Evolutionary conservation across 2,329 filamentous ascomycete genomes (phyloP), one percentile per base, ranked within the genome.

Genomic region (Sphaerulina vaccinii): DNA sequence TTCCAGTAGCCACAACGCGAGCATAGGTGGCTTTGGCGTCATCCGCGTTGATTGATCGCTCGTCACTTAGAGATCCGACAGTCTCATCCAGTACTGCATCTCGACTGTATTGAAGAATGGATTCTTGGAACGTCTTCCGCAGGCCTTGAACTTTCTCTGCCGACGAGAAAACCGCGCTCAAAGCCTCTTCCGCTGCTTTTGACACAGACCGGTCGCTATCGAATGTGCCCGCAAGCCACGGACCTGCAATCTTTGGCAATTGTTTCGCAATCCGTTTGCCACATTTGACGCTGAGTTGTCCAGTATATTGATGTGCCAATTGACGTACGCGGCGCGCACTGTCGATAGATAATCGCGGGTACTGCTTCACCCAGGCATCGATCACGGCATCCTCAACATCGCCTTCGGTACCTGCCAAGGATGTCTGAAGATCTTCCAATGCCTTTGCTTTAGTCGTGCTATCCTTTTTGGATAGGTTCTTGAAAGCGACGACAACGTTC

Each of bases 401-500:
- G 16, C 63, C 55, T 78, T 80, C 67, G 68, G 78, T 36, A 70
- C 78, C 69, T 75, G 79, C 76, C 33, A 88, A 75, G 65, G 87
- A 80, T 27, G 79, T 69, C 41, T 89, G 78, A 16, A 99, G 73
- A 46, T 97, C 92, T 62, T 97, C 91, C 22, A 99, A 75, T 0
- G 89, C 92, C 69, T 92, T 96, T 6, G 86, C 80, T 68, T 96
- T 95, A 32, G 93, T 99, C 9, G 84, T 95, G 64, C 85, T 86
- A 73, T 96, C 92, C 72, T 93, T 95, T 74, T 97, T 99, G 44
- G 85, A 79, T 3, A 96, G 73, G 62, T 95, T 96, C 71, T 96
- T 95, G 74, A 96, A 89, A n/a, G 85, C 83, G 11, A 97, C 90
- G 32, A 92, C 83, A 32, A 92, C 78, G 65, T 93, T 87, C 6